Conservation (phyloP, 805 yeast genomes). For the Kodamaea jinghongensis region DNA sequence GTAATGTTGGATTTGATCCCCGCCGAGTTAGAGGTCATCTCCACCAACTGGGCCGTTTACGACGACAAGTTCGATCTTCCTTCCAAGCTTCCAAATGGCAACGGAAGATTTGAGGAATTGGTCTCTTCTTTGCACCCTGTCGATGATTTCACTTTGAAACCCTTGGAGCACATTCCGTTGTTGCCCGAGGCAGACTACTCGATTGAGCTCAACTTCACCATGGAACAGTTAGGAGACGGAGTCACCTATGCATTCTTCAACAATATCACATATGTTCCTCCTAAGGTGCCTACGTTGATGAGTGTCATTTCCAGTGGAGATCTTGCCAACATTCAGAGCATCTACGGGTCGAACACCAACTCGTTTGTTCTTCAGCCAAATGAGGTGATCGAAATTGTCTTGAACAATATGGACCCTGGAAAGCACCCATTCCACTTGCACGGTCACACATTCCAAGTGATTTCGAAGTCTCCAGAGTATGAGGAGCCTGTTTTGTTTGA, state of each 20-base stretch:
- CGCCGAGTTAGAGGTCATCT: slow-evolving; percentile 49
- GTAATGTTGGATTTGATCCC: slow-evolving; percentile 73
- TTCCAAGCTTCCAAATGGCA: slow-evolving; percentile 20
- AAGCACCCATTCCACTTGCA: slow-evolving; percentile 79
- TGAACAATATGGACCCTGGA: slow-evolving; percentile 78
- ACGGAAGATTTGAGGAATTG: slow-evolving; percentile 30
- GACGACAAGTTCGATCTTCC: slow-evolving; percentile 30
- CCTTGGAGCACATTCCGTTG: slow-evolving; percentile 51
- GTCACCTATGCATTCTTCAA: slow-evolving; percentile 76
- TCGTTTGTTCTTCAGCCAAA: slow-evolving; percentile 56
- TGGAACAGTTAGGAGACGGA: slow-evolving; percentile 73
- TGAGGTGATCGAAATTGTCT: slow-evolving; percentile 69
- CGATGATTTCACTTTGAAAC: slow-evolving; percentile 79
- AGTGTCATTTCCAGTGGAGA: slow-evolving; percentile 53
- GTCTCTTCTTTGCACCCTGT: slow-evolving; percentile 24
- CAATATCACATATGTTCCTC: slow-evolving; percentile 58
- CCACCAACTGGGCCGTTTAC: slow-evolving; percentile 57
- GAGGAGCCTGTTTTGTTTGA: slow-evolving; percentile 52
- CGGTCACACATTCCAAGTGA: slow-evolving; percentile 67
- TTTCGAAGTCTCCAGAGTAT: slow-evolving; percentile 50
- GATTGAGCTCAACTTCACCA: slow-evolving; percentile 55
- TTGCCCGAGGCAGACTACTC: slow-evolving; percentile 60
- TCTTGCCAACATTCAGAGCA: slow-evolving; percentile 50
- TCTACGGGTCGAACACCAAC: slow-evolving; percentile 74
- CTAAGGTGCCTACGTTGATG: slow-evolving; percentile 68